Base-by-base conservation (phyloP, 2,329 filamentous ascomycete species). In the Onygenales sp. region DNA sequence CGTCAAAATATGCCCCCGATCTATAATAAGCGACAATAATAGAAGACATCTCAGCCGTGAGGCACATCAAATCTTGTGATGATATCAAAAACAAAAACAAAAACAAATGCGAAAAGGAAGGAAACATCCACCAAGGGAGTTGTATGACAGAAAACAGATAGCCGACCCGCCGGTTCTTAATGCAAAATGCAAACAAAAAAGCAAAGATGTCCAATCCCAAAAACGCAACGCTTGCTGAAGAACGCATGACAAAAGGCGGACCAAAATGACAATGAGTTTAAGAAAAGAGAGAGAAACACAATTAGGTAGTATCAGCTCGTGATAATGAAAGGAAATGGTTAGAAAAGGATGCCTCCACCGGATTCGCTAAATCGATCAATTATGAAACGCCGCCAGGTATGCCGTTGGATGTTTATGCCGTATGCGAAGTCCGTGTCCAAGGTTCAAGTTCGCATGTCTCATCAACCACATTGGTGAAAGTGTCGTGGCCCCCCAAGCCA, bases 301-400 rank as follows among this genome's bases (percentile, higher is more conserved):
- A 67, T 70, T 70, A 66, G 67, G 70, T 69, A 64, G 38, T 43
- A 13, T 60, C 63, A 63, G 66, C 65, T 63, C 62, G 62, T 58
- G 51, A 56, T 61, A 66, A 64, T 72, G 65, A 64, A 69, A 68
- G 67, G 60, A 64, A 60, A 57, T 61, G 56, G 60, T 66, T 65
- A 64, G 62, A 63, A 65, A 64, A 68, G 67, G 72, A 68, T 71
- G 51, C 48, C 43, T 11, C 41, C 32, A 66, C 69, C 66, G 59
- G 60, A 64, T 61, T 71, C 66, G 69, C 68, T 69, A 70, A 73
- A 69, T 71, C 69, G 68, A 71, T 71, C 65, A 54, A 47, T 47
- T 43, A 33, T 51, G 33, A 61, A 72, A 79, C 77, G 76, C 78
- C 77, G 73, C 78, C 76, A 74, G 66, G 66, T 70, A 78, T 78